phyloP scores from a whole-genome alignment of 148 eudicot genomes.

The Euryodendron excelsum region DNA sequence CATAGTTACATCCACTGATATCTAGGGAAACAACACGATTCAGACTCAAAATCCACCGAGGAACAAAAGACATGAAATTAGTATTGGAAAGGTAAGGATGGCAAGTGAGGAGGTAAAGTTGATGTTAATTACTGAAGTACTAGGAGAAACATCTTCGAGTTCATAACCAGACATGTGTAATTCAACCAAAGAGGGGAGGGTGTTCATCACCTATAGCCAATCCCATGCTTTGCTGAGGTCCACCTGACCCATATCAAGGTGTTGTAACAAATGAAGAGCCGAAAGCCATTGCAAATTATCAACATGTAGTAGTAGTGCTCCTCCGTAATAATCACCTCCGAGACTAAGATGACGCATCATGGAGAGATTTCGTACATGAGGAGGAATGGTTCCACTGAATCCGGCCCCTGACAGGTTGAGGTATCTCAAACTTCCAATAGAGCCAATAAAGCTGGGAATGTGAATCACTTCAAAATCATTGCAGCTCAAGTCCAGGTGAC shows the following conservation, averaged over 20 bases:
- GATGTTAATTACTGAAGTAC: no score
- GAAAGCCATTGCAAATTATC: no score
- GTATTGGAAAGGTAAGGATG: background rate
- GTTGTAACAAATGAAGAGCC: background rate
- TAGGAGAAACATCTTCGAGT: background rate
- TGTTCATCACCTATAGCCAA: background rate
- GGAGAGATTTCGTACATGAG: constrained; percentile 16
- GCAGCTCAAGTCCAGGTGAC: no score
- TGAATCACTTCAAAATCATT: background rate
- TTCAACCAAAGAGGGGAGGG: no score
- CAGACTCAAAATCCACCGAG: background rate
- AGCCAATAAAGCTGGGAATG: constrained; percentile 20
- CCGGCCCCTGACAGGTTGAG: constrained; percentile 1
- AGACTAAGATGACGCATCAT: no score
- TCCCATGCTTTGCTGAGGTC: background rate
- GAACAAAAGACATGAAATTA: background rate
- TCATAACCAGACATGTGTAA: background rate
- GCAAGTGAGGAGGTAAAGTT: background rate
- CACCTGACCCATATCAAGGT: no score
- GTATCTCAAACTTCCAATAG: constrained; percentile 10
- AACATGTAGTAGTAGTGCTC: no score
- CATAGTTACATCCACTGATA: background rate
- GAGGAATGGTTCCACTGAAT: background rate
- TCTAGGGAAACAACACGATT: background rate
- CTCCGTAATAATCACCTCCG: no score